These are phyloP conservation scores for Ilex asprella DNA, from an alignment of 257 asterid species.

Conservation along the genomic window DNA sequence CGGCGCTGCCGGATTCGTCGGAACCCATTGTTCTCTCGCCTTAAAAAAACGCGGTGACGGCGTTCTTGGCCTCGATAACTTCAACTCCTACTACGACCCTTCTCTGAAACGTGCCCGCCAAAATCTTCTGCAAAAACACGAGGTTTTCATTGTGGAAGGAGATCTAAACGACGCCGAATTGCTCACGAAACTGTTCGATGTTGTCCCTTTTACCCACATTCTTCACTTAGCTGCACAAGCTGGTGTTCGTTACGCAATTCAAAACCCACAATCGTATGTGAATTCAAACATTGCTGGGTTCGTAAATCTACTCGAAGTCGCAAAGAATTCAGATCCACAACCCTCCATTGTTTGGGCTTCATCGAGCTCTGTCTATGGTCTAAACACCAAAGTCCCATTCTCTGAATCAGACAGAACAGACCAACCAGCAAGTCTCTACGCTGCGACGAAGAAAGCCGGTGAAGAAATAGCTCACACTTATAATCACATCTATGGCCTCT, in stretches of 20 bases:
- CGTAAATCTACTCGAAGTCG: background rate
- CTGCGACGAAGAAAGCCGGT: slow-evolving; percentile 1
- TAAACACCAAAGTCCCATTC: background rate
- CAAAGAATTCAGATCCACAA: background rate
- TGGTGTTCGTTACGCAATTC: slow-evolving; percentile 1
- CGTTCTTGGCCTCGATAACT: slow-evolving; percentile 1
- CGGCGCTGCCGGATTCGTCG: background rate
- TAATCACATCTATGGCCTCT: background rate
- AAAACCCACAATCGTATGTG: slow-evolving; percentile 1
- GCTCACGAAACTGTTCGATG: background rate
- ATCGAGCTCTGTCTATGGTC: slow-evolving; percentile 1
- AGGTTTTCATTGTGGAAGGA: background rate
- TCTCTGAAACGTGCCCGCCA: slow-evolving; percentile 2
- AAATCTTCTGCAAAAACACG: background rate
- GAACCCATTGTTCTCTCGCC: background rate
- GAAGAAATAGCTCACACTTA: slow-evolving; percentile 2
- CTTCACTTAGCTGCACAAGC: slow-evolving; percentile 3
- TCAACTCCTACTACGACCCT: slow-evolving; percentile 4
- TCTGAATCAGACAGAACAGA: slow-evolving; percentile 3
- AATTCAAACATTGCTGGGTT: slow-evolving; percentile 1
- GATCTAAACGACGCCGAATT: background rate
- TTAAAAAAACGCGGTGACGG: slow-evolving; percentile 1
- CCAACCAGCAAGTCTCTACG: slow-evolving; percentile 4
- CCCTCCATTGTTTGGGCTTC: slow-evolving; percentile 2
- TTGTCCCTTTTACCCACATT: background rate